Evolutionary conservation across 169 alveolate species (phyloP), one percentile per base, ranked within the genome.

Genomic region (Blepharisma undulans): DNA sequence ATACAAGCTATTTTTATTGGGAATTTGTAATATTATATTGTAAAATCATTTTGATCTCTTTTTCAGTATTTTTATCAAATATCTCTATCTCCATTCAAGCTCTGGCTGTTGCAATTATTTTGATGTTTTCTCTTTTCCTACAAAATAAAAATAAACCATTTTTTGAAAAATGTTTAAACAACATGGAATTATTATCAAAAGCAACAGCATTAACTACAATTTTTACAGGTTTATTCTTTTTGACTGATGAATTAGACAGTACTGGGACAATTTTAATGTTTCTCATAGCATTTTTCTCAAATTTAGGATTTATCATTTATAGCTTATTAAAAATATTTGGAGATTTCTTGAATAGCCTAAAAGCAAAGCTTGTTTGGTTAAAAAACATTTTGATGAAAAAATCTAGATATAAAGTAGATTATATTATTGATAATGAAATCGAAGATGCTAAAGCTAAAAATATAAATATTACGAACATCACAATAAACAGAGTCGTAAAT

Each of bases 11-110:
- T 34, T 94, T 61, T 59, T 94, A 92, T 88, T 94, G 96, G 95
- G 95, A 94, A 48, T 87, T 92, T 21, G 48, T 91, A 19, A 87
- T 94, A 21, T 85, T 94, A 92, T 92, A 87, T 74, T 80, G 95
- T 59, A 92, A 92, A 76, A 71, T 61, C 7, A 60, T 76, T 19
- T 72, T 90, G 29, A 88, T 93, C 32, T 72, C 60, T 19, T 18
- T 72, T 74, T 79, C 90, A 59, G 89, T 88, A 4, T 79, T 12
- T 27, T 79, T 79, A n/a, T 33, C 87, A 29, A 78, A 32, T 21
- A 30, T 29, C 12, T 6, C 60, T 22, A 4, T 32, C 3, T 10
- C 32, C 3, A 4, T 78, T 3, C 32, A 78, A 32, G 59, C 66
- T 4, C 86, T 78, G 8, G 6, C 60, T 32, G 33, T 7, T 4